Evolutionary conservation across 257 asterid species (phyloP).

Genomic region (Fraxinus quadrangulata): DNA sequence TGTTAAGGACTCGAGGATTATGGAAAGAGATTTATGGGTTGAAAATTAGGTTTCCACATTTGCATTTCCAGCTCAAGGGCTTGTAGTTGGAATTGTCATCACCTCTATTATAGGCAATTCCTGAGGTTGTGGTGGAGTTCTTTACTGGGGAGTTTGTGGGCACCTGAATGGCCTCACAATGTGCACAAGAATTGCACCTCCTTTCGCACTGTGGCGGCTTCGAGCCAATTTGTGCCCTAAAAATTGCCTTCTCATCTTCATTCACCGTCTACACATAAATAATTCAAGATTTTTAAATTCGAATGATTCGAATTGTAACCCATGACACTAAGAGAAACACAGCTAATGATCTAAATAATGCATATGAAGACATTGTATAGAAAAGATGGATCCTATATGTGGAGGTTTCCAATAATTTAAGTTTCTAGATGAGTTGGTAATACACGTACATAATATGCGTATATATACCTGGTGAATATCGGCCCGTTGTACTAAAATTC

Average conservation of each 20-base stretch:
- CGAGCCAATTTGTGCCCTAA: constrained; percentile 65
- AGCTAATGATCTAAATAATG: too few species aligned
- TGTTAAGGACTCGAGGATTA: background rate
- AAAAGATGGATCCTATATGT: too few species aligned
- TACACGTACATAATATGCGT: too few species aligned
- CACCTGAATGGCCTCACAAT: constrained; percentile 82
- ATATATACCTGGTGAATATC: constrained; percentile 39
- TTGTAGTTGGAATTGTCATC: constrained; percentile 59
- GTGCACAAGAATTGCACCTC: constrained; percentile 57
- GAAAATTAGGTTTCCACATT: constrained; percentile 76
- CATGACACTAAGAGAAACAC: too few species aligned
- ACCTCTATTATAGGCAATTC: constrained; percentile 18
- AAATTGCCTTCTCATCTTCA: constrained; percentile 28
- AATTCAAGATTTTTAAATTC: background rate
- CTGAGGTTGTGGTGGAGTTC: background rate
- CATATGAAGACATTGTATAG: too few species aligned
- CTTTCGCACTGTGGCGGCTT: constrained; percentile 77
- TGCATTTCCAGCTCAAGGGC: constrained; percentile 97
- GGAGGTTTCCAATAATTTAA: too few species aligned
- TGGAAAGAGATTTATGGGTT: constrained; percentile 48
- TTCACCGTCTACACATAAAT: constrained; percentile 13
- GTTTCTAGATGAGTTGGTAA: too few species aligned
- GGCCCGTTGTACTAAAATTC: constrained; percentile 30
- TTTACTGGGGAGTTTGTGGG: constrained; percentile 61
- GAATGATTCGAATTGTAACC: too few species aligned